phyloP scores from a whole-genome alignment of 1,139 yeast species.

The Debaryomyces sp. region DNA sequence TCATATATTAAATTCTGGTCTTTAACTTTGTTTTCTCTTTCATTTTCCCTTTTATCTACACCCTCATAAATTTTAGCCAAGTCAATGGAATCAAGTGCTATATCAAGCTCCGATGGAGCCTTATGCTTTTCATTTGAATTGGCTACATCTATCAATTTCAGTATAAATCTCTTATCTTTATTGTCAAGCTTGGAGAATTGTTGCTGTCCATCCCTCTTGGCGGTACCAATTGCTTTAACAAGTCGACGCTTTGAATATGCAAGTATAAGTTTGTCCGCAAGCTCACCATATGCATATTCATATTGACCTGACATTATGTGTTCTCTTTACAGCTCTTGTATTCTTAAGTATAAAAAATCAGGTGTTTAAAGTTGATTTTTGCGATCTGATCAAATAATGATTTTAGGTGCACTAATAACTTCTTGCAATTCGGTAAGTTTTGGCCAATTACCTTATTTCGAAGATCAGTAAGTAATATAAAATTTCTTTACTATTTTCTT shows the following conservation, averaged over 20 bases:
- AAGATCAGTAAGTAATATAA: too few relatives aligned
- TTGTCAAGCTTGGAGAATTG: constrained; percentile 1
- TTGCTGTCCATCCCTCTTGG: constrained; percentile 4
- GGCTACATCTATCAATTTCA: constrained; percentile 11
- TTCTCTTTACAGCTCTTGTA: background rate
- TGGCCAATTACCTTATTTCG: too few relatives aligned
- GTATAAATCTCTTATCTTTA: constrained; percentile 16
- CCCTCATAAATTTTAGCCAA: constrained; percentile 38
- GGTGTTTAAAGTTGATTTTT: background rate
- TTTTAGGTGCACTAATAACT: background rate
- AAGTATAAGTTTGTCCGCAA: background rate
- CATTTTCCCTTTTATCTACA: constrained; percentile 33
- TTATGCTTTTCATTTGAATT: constrained; percentile 16
- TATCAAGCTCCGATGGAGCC: constrained; percentile 17
- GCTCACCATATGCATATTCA: background rate
- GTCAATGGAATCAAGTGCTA: constrained; percentile 39
- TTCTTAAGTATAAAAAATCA: background rate
- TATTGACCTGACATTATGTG: background rate
- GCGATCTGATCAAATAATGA: background rate
- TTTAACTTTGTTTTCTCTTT: constrained; percentile 8
- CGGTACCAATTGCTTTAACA: background rate
- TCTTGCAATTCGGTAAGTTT: background rate
- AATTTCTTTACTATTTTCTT: too few relatives aligned
- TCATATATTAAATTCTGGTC: constrained; percentile 46
- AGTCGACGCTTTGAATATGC: constrained; percentile 6